phyloP scores from a whole-genome alignment of 495 filamentous ascomycete species.

The Penicillium canariense region DNA sequence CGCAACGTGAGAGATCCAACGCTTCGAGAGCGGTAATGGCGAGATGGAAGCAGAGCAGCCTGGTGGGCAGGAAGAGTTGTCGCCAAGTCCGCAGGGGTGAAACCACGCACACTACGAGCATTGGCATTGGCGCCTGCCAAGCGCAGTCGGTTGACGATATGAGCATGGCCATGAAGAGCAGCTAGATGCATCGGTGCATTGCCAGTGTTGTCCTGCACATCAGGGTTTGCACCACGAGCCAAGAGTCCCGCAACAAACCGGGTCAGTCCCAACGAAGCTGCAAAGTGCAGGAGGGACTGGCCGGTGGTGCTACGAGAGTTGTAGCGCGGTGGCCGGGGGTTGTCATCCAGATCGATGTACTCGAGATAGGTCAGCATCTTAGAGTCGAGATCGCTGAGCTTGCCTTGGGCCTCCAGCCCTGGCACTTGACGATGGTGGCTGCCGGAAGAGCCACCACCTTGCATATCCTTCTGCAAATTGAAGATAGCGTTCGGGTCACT shows the following conservation, averaged over 20 bases:
- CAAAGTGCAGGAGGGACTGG: constrained; percentile 80
- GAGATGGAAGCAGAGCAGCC: constrained; percentile 50
- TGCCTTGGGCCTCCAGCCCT: constrained; percentile 40
- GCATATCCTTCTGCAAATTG: constrained; percentile 45
- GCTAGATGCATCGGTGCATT: constrained; percentile 85
- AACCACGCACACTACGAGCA: constrained; percentile 66
- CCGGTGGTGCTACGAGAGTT: constrained; percentile 63
- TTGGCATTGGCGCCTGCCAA: constrained; percentile 69
- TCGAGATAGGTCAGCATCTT: constrained; percentile 72
- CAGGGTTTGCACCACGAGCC: constrained; percentile 73
- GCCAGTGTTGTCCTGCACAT: constrained; percentile 73
- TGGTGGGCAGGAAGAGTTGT: constrained; percentile 57
- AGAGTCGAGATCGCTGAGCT: constrained; percentile 60
- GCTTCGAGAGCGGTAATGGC: constrained; percentile 57
- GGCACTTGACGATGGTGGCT: constrained; percentile 46
- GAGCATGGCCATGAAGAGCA: constrained; percentile 68
- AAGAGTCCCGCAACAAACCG: constrained; percentile 79
- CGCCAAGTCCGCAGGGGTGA: constrained; percentile 71
- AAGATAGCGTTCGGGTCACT: constrained; percentile 45
- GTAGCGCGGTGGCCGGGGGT: constrained; percentile 60
- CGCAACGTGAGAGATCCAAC: constrained; percentile 52
- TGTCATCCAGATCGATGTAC: constrained; percentile 74
- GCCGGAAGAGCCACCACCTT: constrained; percentile 37
- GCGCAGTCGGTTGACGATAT: constrained; percentile 74
- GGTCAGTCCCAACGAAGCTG: constrained; percentile 70